Percentiles rank a stretch among this genome's conserved stretches.
These are phyloP conservation scores for Trifolium pratense DNA, from an alignment of 306 rosid genomes.

Conservation along the genomic window DNA sequence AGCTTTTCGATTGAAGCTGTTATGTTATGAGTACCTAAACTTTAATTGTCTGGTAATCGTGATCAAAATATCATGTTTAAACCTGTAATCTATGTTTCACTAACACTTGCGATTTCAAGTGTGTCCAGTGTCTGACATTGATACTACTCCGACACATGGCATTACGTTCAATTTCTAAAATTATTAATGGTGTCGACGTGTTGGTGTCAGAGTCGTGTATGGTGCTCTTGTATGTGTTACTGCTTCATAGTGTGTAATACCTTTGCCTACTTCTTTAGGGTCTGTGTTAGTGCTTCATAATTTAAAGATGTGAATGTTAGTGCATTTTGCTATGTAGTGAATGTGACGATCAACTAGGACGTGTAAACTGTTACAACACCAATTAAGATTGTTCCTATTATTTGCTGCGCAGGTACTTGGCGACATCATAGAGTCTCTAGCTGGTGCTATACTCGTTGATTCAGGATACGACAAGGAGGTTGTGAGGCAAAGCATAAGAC, in stretches of 20 bases:
- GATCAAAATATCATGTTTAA: too few species aligned
- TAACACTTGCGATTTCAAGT: too few species aligned
- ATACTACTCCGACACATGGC: neutral
- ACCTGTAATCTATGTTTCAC: too few species aligned
- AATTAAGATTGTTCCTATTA: conserved; percentile 19
- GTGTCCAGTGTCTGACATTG: too few species aligned
- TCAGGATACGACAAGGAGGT: conserved; percentile 59
- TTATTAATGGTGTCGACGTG: neutral
- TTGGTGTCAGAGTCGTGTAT: neutral
- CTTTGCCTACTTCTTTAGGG: neutral
- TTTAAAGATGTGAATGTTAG: too few species aligned
- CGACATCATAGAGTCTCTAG: conserved; percentile 82
- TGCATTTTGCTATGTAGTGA: neutral
- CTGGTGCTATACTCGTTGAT: conserved; percentile 81
- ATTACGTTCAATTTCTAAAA: neutral
- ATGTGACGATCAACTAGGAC: neutral
- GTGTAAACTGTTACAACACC: neutral
- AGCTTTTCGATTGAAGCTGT: too few species aligned
- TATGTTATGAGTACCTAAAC: too few species aligned
- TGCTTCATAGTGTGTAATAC: neutral
- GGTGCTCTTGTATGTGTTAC: neutral
- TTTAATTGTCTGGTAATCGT: too few species aligned
- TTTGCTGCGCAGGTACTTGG: conserved; percentile 66
- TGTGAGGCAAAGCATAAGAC: conserved; percentile 65
- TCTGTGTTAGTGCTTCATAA: neutral